A percentile compares a stretch with the other conserved stretches of the same genome.
Conservation (phyloP, 106 monocot species). For the Apostasia ramifera region DNA sequence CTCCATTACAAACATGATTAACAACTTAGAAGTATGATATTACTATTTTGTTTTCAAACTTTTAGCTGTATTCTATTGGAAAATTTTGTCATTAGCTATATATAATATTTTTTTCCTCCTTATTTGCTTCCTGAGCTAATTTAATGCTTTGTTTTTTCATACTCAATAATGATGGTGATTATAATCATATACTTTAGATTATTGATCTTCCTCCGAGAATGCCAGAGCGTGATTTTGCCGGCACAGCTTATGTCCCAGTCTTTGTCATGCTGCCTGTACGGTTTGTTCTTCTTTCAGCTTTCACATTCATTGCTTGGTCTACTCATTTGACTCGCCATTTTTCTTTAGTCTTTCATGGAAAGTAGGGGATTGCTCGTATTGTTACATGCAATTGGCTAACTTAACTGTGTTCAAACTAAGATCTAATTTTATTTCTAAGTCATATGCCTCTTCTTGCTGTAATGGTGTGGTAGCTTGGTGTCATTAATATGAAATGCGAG, state of each 20-base stretch:
- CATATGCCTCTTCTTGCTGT: not conserved
- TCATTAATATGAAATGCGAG: conserved; percentile 69
- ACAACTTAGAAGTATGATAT: too few relatives aligned
- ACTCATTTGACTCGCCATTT: not conserved
- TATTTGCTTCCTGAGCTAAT: too few relatives aligned
- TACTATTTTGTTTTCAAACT: too few relatives aligned
- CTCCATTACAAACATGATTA: too few relatives aligned
- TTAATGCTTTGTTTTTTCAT: too few relatives aligned
- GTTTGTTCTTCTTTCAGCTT: not conserved
- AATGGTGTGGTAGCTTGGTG: conserved; percentile 49
- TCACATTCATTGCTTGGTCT: not conserved
- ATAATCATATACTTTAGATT: conserved; percentile 13
- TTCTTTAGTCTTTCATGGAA: too few relatives aligned
- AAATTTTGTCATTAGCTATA: too few relatives aligned
- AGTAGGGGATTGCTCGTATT: too few relatives aligned
- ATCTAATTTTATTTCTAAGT: not conserved
- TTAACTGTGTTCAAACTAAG: not conserved
- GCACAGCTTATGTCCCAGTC: conserved; percentile 79
- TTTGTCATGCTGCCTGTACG: conserved; percentile 93
- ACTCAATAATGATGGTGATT: not conserved
- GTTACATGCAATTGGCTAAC: too few relatives aligned
- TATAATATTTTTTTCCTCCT: too few relatives aligned
- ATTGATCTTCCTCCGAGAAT: conserved; percentile 27
- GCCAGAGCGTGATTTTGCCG: conserved; percentile 83
- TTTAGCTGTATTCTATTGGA: too few relatives aligned